These are phyloP conservation scores for Neurospora sp. DNA, from an alignment of 495 filamentous ascomycete genomes.

Conservation along the genomic window DNA sequence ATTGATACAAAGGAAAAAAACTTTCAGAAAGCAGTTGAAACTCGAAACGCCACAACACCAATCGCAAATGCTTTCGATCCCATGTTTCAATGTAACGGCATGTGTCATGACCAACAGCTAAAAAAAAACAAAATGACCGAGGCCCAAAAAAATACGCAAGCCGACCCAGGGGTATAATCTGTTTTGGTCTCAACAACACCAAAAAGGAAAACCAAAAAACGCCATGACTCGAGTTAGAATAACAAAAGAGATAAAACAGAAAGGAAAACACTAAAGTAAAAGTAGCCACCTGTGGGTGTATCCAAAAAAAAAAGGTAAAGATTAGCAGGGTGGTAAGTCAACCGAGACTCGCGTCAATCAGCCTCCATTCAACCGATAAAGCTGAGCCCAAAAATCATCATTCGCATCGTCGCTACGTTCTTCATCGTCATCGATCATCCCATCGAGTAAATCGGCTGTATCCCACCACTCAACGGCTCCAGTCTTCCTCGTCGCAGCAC, in stretches of 20 bases:
- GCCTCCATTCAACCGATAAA: neutral
- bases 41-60: neutral
- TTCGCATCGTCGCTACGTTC: neutral
- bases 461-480: slow-evolving; percentile 16
- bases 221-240: neutral
- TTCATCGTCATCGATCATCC: neutral
- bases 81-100: neutral
- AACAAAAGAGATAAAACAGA: neutral
- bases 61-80: neutral
- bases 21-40: neutral
- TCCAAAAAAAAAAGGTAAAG: neutral
- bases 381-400: neutral
- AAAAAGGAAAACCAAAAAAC: neutral
- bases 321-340: neutral
- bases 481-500: neutral
- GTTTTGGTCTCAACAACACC: neutral
- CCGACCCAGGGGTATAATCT: neutral
- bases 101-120: neutral
- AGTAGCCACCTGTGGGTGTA: neutral
- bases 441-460: slow-evolving; percentile 2
- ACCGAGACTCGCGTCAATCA: neutral
- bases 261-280: too few species aligned
- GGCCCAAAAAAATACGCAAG: neutral
- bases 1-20: neutral
- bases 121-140: neutral